Base-by-base conservation (phyloP, 176 grass and related monocot genomes). In the Calamus simplicifolius region DNA sequence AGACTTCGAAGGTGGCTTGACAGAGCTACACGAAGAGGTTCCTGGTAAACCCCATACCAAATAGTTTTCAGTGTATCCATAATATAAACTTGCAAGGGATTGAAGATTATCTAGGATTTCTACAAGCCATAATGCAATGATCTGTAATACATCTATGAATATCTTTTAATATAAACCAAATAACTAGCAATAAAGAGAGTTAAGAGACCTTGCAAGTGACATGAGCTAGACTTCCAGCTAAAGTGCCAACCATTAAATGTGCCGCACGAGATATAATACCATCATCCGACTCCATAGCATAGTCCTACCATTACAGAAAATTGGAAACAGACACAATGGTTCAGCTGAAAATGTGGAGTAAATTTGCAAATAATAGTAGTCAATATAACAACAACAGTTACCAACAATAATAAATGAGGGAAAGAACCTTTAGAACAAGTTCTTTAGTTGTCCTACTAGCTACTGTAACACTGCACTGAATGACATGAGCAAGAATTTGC, bases 181-280 rank as follows among this genome's bases (percentile, higher is more conserved):
- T 35, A 35, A 35, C 31, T 35, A 35, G 31, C 31, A 35, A 75
- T 19, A 75, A 14, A 64, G 51, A 26, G 53, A 23, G 43, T 63
- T 25, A 43, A 10, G 49, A 49, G 50, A 90, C 92, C 92, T 96
- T 96, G 66, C 83, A 96, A 78, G 92, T 96, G 64, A 96, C 92
- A 80, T 96, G 92, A 31, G 92, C 92, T 66, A 96, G 71, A 79
- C 92, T 96, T 73, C 92, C 92, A 70, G 92, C 86, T 77, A 96
- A 73, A 54, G 87, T 96, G 51, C 87, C 83, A 59, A 90, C 92
- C 92, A 96, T 96, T 82, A 90, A 68, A 69, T 87, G 92, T 50
- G 87, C 92, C 59, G 92, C 68, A 19, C 83, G 86, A 56, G 83
- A 79, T 80, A 90, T 79, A 14, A 69, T 51, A 75, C 64, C 74